These are phyloP conservation scores for Trichoderma orchidacearum DNA, from an alignment of 495 filamentous ascomycete species.

Conservation along the genomic window DNA sequence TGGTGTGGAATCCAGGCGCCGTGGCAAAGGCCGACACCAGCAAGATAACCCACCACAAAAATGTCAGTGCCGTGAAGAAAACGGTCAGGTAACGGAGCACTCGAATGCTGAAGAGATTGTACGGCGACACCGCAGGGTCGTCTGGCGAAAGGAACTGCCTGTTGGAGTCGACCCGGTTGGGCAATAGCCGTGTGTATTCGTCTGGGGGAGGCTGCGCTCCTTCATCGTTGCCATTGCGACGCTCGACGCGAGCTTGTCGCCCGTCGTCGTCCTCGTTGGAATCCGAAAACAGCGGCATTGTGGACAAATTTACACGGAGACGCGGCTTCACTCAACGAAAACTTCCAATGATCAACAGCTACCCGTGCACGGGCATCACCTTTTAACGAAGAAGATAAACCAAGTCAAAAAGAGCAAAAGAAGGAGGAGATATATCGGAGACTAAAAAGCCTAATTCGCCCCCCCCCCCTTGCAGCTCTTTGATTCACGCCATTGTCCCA, in stretches of 20 bases:
- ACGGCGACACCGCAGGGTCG: slow-evolving; percentile 91
- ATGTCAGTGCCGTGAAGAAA: slow-evolving; percentile 54
- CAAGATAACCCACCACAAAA: slow-evolving; percentile 83
- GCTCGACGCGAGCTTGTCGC: slow-evolving; percentile 9
- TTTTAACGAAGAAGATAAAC: neutral
- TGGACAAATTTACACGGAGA: neutral
- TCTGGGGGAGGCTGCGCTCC: slow-evolving; percentile 29
- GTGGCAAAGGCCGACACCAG: slow-evolving; percentile 79
- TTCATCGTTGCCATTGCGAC: slow-evolving; percentile 6
- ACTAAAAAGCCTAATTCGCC: neutral
- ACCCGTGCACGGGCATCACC: too few relatives aligned
- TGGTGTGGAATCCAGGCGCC: slow-evolving; percentile 68
- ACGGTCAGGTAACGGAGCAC: slow-evolving; percentile 61
- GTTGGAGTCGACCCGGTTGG: slow-evolving; percentile 35
- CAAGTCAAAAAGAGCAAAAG: neutral
- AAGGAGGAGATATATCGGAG: neutral
- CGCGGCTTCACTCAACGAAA: neutral
- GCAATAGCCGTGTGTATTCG: slow-evolving; percentile 65
- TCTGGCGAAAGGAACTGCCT: slow-evolving; percentile 72
- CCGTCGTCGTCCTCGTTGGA: slow-evolving; percentile 31
- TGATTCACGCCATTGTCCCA: neutral
- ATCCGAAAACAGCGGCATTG: slow-evolving; percentile 26
- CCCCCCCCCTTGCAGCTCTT: neutral
- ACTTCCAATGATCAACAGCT: neutral
- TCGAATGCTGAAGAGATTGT: slow-evolving; percentile 86